Base-by-base conservation (phyloP, 148 eudicot genomes). In the Polygonum maritimum region DNA sequence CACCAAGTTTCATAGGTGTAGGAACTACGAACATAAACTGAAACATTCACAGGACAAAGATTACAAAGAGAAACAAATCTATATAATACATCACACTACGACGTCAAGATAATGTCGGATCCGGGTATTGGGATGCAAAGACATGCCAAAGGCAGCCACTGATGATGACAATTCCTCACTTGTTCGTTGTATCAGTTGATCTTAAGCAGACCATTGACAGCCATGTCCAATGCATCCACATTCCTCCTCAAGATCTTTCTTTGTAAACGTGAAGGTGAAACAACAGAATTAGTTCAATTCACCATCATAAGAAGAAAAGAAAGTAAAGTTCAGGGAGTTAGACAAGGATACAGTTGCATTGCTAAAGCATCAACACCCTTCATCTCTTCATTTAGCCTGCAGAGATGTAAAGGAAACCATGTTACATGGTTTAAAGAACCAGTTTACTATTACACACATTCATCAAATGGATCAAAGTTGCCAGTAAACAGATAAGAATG, bases 301-400 rank as follows among this genome's bases (percentile, higher is more conserved):
- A 44, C 0, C 33, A 2, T 6, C 1, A 0, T 2, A 33, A 35
- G 70, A 33, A 11, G 9, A 36, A 36, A 65, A 1, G 13, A 63
- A 22, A 35, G 35, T 7, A 22, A 40, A 9, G 13, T 13, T 13
- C 62, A 18, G 14, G 54, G 12, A 74, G 8, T 55, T 21, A 54
- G 36, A 52, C 14, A 15, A 92, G 93, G 96, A 94, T 94, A 94
- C 98, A 94, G 55, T 71, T 90, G 88, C 70, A 84, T 48, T 31
- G 96, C 97, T 55, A 94, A 89, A 49, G 69, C 79, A 63, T 87
- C 97, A 13, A 87, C 71, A 76, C 89, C 96, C 82, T 92, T 92
- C 96, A 94, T 89, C 85, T 92, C 97, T 81, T 92, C 91, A 52
- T 94, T 94, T 75, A 94, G 87, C 80, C 98, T 94, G 97, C 76